A percentile compares a stretch with the other conserved stretches of the same genome.
These are phyloP conservation scores for Hypomontagnella submonticulosa DNA, from an alignment of 495 filamentous ascomycete genomes.

Conservation along the genomic window DNA sequence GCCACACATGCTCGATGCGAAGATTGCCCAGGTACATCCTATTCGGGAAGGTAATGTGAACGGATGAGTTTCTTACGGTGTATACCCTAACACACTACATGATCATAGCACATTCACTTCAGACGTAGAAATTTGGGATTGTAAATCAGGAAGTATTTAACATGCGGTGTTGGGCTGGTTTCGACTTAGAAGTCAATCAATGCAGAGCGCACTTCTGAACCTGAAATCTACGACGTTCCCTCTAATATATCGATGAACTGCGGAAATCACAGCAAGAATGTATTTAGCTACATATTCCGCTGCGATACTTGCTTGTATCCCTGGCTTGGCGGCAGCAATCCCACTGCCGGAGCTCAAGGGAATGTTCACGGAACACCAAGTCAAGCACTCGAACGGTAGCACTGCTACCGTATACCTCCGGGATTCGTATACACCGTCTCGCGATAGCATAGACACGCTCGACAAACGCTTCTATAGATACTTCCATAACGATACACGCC, in stretches of 20 bases:
- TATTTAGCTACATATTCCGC: background rate
- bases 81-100: background rate
- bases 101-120: background rate
- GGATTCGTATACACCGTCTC: slow-evolving; percentile 12
- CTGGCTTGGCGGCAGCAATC: background rate
- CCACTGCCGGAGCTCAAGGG: slow-evolving; percentile 9
- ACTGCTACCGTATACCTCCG: slow-evolving; percentile 15
- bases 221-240: background rate
- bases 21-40: slow-evolving; percentile 12
- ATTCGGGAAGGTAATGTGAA: slow-evolving; percentile 22
- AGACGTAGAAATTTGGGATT: background rate
- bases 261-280: slow-evolving; percentile 3
- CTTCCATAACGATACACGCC: slow-evolving; percentile 19
- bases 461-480: slow-evolving; percentile 28
- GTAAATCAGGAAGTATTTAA: background rate
- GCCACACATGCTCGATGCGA: slow-evolving; percentile 9
- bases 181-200: no score
- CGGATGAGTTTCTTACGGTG: background rate
- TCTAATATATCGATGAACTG: background rate
- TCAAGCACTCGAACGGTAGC: slow-evolving; percentile 24
- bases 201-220: no score
- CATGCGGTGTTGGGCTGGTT: background rate
- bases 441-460: background rate
- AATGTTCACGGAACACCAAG: slow-evolving; percentile 8
- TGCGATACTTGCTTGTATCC: background rate